Conservation (phyloP, 805 yeast species). For the Candida sakaeoensis region DNA sequence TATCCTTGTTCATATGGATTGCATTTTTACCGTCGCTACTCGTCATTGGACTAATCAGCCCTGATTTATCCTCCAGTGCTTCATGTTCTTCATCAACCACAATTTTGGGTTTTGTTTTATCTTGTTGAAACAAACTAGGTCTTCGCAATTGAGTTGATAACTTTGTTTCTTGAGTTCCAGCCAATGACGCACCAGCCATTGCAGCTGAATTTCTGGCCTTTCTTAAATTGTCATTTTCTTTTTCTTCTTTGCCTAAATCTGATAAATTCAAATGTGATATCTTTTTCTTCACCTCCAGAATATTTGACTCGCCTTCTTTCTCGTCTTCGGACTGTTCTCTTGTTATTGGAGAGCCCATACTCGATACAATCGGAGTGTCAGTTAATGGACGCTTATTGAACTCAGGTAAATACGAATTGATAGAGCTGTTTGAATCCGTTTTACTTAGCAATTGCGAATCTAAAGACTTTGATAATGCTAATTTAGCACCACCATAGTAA, state of each 20-base stretch:
- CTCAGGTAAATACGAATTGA: conserved; percentile 38
- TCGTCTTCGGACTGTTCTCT: conserved; percentile 28
- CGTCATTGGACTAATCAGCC: conserved; percentile 4
- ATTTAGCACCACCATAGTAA: conserved; percentile 10
- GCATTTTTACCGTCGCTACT: conserved; percentile 1
- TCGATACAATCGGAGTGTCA: conserved; percentile 68
- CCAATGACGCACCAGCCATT: not conserved
- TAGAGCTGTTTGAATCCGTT: conserved; percentile 10
- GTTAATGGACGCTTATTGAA: conserved; percentile 71
- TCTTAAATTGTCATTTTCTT: not conserved
- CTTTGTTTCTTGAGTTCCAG: conserved; percentile 6
- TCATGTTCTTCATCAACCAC: conserved; percentile 2
- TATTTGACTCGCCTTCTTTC: not conserved
- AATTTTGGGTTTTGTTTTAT: conserved; percentile 3
- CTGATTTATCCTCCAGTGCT: not conserved
- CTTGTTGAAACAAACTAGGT: conserved; percentile 2
- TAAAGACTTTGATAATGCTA: conserved; percentile 13
- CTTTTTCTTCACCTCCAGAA: conserved; percentile 16
- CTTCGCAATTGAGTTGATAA: not conserved
- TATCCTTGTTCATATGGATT: conserved; percentile 14
- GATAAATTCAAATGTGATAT: conserved; percentile 40
- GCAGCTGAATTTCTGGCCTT: not conserved
- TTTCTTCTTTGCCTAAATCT: conserved; percentile 20
- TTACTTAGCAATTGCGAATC: conserved; percentile 14
- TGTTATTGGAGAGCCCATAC: conserved; percentile 50